Evolutionary conservation across 1,284 basidiomycete species (phyloP).

Genomic region (Boletus semigastroideus): DNA sequence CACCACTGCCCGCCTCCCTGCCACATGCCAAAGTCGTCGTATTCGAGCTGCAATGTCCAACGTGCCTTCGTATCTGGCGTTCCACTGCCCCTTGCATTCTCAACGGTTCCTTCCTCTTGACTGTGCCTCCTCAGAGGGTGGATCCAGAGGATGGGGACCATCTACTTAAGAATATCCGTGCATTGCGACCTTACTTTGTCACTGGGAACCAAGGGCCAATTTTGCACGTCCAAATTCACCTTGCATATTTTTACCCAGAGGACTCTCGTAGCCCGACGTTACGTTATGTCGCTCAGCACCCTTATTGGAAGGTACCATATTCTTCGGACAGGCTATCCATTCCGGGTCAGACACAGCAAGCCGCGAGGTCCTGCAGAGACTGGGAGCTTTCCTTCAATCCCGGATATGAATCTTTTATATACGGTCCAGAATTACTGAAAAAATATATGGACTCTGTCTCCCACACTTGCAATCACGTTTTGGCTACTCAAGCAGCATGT

Average conservation of each 20-base stretch:
- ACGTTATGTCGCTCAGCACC: not conserved
- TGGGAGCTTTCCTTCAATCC: not conserved
- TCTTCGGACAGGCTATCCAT: not conserved
- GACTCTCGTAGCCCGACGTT: not conserved
- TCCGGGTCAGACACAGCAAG: not conserved
- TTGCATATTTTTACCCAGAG: not conserved
- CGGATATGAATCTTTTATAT: not conserved
- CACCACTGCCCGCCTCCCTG: not conserved
- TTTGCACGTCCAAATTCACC: not conserved
- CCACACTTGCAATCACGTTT: constrained; percentile 40
- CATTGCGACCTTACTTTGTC: constrained; percentile 1
- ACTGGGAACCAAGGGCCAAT: not conserved
- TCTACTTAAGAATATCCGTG: not conserved
- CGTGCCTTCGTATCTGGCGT: not conserved
- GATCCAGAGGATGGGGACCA: not conserved
- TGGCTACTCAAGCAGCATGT: constrained; percentile 41
- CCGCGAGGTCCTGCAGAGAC: not conserved
- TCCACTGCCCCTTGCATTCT: not conserved
- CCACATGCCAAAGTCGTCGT: not conserved
- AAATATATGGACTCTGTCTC: constrained; percentile 18
- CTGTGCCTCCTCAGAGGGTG: accelerated
- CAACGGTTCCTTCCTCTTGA: not conserved
- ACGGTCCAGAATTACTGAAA: not conserved
- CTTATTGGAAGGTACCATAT: not conserved
- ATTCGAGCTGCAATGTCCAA: not conserved